These are phyloP conservation scores for Heliocybe sulcata DNA, from an alignment of 1,284 basidiomycete species.

Conservation along the genomic window DNA sequence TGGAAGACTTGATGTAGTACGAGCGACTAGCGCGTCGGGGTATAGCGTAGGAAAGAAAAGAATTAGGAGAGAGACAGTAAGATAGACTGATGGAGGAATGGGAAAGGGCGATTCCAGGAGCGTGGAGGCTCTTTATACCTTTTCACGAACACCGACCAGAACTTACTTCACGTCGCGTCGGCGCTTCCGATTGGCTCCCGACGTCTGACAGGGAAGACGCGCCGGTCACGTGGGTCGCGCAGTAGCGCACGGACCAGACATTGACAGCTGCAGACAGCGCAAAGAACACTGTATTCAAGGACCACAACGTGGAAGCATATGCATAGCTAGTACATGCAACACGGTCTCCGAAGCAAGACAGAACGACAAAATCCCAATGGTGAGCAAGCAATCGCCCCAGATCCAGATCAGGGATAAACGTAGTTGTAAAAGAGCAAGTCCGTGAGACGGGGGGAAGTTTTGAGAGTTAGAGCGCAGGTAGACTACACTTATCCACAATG, in stretches of 20 bases:
- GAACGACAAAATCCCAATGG: not conserved
- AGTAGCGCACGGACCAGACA: not conserved
- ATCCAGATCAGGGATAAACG: not conserved
- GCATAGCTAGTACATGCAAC: not conserved
- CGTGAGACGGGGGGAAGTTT: not conserved
- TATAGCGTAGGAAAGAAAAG: not conserved
- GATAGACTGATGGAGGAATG: slow-evolving; percentile 8
- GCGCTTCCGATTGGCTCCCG: not conserved
- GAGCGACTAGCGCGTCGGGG: not conserved
- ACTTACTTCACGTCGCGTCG: not conserved
- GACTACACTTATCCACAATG: not conserved
- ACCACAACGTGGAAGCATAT: not conserved
- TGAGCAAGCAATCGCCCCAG: not conserved
- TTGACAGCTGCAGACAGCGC: not conserved
- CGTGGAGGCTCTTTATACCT: not conserved
- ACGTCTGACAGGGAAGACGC: not conserved
- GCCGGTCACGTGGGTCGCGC: not conserved
- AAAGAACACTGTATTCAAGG: not conserved
- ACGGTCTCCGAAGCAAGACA: not conserved
- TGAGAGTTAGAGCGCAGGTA: not conserved
- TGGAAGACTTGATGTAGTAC: not conserved
- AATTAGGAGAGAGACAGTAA: slow-evolving; percentile 3
- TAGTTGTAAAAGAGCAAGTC: not conserved
- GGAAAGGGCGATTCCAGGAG: not conserved
- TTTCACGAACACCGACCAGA: not conserved